These are phyloP conservation scores for Coemansia umbellata DNA, from an alignment of 192 early-diverging fungal species.

Conservation along the genomic window DNA sequence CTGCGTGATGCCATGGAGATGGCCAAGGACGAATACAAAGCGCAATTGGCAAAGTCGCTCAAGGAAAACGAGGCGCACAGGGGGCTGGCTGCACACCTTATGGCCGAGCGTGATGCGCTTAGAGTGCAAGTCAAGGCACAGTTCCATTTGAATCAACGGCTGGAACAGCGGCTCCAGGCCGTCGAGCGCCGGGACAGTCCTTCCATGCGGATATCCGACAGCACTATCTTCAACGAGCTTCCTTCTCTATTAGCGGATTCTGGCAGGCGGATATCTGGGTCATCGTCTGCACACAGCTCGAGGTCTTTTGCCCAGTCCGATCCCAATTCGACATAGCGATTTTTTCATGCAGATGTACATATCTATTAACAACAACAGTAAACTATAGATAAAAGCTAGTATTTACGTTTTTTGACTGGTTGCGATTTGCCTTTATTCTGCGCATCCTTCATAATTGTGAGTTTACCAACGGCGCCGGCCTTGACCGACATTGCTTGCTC, in stretches of 20 bases:
- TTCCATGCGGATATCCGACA: too few relatives aligned
- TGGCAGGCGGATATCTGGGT: too few relatives aligned
- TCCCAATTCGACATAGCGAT: too few relatives aligned
- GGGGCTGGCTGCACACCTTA: conserved; percentile 25
- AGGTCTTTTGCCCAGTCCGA: too few relatives aligned
- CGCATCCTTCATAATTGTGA: conserved; percentile 64
- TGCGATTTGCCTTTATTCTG: conserved; percentile 49
- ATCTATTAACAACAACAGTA: too few relatives aligned
- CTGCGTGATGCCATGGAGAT: conserved; percentile 38
- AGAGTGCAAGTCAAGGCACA: conserved; percentile 46
- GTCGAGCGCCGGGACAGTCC: too few relatives aligned
- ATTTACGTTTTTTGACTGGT: background rate
- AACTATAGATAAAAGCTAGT: background rate
- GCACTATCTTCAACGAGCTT: too few relatives aligned
- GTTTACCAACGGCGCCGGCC: conserved; percentile 64
- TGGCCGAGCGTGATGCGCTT: conserved; percentile 38
- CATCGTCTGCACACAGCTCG: conserved; percentile 41
- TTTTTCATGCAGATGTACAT: too few relatives aligned
- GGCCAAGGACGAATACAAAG: conserved; percentile 52
- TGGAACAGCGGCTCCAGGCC: conserved; percentile 43
- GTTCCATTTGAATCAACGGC: conserved; percentile 45
- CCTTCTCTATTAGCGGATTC: too few relatives aligned
- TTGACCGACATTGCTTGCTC: conserved; percentile 62
- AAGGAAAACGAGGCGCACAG: conserved; percentile 31
- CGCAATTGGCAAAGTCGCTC: conserved; percentile 31